Base-by-base conservation (phyloP, 2,329 filamentous ascomycete genomes). In the Aspergillus ibericus region DNA sequence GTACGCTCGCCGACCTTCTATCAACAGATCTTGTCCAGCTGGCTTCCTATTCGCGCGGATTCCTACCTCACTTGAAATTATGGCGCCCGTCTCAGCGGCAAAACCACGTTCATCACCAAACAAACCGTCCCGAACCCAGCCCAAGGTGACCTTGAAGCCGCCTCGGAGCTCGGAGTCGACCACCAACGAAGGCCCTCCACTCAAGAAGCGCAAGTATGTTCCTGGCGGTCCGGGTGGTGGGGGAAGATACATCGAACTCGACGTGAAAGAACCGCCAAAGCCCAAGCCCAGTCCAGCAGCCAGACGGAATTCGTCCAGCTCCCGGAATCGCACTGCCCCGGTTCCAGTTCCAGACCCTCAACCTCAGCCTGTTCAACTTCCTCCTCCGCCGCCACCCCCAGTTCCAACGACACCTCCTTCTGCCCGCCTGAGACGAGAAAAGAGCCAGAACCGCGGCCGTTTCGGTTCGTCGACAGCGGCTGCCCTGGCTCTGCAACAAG, bases 171-270 rank as follows among this genome's bases (percentile, higher is more conserved):
- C 68, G 12, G 68, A 73, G 27, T 66, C 64, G 44, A 65, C 67
- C 42, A 48, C 67, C 51, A 70, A 66, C 47, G 75, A 76, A 49
- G 88, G 89, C 65, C 87, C 88, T 25, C 87, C 88, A 12, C 81
- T 81, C 1, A 92, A 92, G 77, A 85, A 85, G 71, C 83, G 88
- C 66, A 84, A 86, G 75, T 97, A 96, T 78, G 85, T 96, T 49
- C 91, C 93, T 34, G 92, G 92, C 49, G 92, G 92, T 3, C 89
- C 91, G 58, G 92, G 91, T 38, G 92, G 92, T 47, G 92, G 92
- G 58, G 92, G 92, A 18, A 83, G 92, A 71, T 96, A 92, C 74
- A 81, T 95, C 35, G 91, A 96, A 66, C 82, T 88, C 56, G 85
- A 91, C 58, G 84, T 84, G 53, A 79, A 83, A 59, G 85, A 89